Evolutionary conservation across 2,329 filamentous ascomycete species (phyloP).

Genomic region (Neocatenulostroma microsporum): DNA sequence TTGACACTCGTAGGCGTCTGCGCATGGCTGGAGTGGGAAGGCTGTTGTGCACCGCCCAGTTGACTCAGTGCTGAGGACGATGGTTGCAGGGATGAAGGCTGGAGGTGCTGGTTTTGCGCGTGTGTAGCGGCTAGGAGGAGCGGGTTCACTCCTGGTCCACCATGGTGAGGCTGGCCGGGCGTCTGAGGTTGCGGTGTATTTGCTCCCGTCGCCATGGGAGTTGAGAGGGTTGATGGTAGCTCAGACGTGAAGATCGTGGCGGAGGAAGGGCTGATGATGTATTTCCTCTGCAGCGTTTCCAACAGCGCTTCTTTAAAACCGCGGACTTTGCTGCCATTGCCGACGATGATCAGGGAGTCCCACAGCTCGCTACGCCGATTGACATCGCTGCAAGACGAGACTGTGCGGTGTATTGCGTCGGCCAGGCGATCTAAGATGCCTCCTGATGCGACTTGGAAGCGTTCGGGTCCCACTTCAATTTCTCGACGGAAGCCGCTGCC

Average conservation of each 20-base stretch:
- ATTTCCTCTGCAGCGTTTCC: conserved; percentile 68
- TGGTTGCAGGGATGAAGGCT: conserved; percentile 39
- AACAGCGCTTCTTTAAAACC: conserved; percentile 86
- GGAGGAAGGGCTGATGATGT: conserved; percentile 83
- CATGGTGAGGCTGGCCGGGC: conserved; percentile 32
- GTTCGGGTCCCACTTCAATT: conserved; percentile 69
- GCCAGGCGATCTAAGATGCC: conserved; percentile 75
- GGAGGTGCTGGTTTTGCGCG: conserved; percentile 55
- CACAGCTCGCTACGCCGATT: conserved; percentile 79
- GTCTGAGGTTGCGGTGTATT: conserved; percentile 69
- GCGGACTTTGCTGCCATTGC: conserved; percentile 67
- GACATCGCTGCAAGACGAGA: conserved; percentile 75
- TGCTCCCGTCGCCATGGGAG: conserved; percentile 79
- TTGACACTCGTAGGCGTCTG: conserved; percentile 82
- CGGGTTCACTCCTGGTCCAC: conserved; percentile 65
- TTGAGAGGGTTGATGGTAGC: conserved; percentile 86
- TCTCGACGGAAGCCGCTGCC: conserved; percentile 44
- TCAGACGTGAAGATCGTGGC: conserved; percentile 97
- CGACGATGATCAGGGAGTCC: conserved; percentile 87
- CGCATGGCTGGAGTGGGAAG: conserved; percentile 49
- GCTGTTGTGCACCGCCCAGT: conserved; percentile 17
- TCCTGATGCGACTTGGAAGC: conserved; percentile 57
- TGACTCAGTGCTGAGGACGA: conserved; percentile 20
- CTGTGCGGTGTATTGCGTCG: conserved; percentile 71
- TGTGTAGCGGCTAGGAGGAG: conserved; percentile 87